Base-by-base conservation (phyloP, 495 filamentous ascomycete species). In the Aspergillus olivimuriae region DNA sequence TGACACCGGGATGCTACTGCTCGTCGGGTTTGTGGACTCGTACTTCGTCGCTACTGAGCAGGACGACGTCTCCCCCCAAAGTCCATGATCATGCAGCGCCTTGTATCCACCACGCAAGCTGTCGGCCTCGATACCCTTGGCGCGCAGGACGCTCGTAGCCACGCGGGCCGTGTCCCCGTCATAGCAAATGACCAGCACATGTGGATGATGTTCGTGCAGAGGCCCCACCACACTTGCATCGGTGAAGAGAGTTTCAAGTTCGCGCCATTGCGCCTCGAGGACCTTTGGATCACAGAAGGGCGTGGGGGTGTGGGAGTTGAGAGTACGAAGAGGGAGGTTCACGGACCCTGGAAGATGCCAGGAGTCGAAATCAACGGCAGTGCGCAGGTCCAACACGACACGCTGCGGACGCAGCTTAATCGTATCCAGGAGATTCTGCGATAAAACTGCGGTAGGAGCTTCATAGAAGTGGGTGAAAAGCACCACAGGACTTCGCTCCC, bases 161-260 rank as follows among this genome's bases (percentile, higher is more conserved):
- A 78, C 61, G 23, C 72, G 61, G 20, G 73, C 70, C 14, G 70
- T 73, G 34, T 78, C 73, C 5, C 76, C 76, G 43, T 75, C 62
- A 34, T 76, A 73, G 46, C 74, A 77, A 23, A 77, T 60, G 7
- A 78, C 50, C 40, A 77, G 48, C 37, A 77, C 61, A 39, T 55
- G 24, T 5, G 24, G 24, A 11, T 28, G 61, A 33, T 63, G 57
- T 7, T 47, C 34, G 16, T 60, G 37, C 14, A 70, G 53, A 4
- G 53, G 48, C 2, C 52, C 36, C 12, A 71, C 19, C 4, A 56
- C 42, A 23, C 44, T 50, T 10, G 46, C 47, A 2, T 60, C 49
- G 2, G 39, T 48, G 55, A 68, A 63, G 22, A 73, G 51, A 23
- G 50, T 42, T 16, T 74, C 69, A 30, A 78, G 51, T 43, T 70